These are phyloP conservation scores for Hippophae rhamnoides DNA, from an alignment of 306 rosid species.

Conservation along the genomic window DNA sequence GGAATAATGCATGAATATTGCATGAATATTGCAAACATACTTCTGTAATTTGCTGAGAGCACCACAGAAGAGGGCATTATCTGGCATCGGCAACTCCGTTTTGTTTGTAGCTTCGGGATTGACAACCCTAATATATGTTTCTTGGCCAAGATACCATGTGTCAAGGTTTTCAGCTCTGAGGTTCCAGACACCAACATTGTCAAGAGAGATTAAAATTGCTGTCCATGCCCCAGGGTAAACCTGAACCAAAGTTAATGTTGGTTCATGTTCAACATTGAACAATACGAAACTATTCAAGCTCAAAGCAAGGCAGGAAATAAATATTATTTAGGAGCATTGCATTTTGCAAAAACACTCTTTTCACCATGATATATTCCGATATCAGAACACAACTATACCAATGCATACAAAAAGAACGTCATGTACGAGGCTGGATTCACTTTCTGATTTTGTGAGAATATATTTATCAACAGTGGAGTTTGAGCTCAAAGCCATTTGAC, in stretches of 20 bases:
- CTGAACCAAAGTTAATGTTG: constrained; percentile 19
- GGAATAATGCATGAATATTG: not conserved
- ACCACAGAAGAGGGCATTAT: constrained; percentile 77
- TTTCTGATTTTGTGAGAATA: too few relatives aligned
- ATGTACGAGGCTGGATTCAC: too few relatives aligned
- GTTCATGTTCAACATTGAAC: too few relatives aligned
- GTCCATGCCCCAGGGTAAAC: constrained; percentile 99
- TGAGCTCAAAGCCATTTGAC: too few relatives aligned
- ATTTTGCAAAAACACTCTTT: too few relatives aligned
- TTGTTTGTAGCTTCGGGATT: constrained; percentile 85
- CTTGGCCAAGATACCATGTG: constrained; percentile 96
- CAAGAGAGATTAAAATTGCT: constrained; percentile 72
- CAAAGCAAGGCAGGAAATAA: too few relatives aligned
- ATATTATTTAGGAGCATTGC: too few relatives aligned
- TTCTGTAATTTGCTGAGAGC: constrained; percentile 58
- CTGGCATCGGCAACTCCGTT: constrained; percentile 82
- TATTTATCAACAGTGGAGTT: too few relatives aligned
- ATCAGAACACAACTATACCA: too few relatives aligned
- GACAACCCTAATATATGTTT: constrained; percentile 74
- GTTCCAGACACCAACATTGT: constrained; percentile 94
- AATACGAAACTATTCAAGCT: too few relatives aligned
- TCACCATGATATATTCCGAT: too few relatives aligned
- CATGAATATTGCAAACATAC: constrained; percentile 27
- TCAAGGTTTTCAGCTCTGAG: constrained; percentile 86
- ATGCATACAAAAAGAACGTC: too few relatives aligned